These are phyloP conservation scores for Halophytophthora polymorphica DNA, from an alignment of 352 stramenopile species.

Conservation along the genomic window DNA sequence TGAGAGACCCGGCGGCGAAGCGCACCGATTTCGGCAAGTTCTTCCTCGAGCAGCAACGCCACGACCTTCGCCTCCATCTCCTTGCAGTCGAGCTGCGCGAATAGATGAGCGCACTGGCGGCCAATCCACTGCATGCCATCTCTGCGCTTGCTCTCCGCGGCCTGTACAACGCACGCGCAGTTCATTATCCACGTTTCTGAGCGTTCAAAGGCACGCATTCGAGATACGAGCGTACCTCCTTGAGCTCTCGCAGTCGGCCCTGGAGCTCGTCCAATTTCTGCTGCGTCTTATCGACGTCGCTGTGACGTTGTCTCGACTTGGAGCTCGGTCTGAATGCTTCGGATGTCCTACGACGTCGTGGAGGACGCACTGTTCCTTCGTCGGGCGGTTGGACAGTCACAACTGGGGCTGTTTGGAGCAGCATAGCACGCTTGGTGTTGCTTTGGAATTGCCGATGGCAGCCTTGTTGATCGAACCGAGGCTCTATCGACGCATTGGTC, in stretches of 20 bases:
- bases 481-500: not conserved
- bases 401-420: conserved; percentile 13
- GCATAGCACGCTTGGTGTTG: conserved; percentile 21
- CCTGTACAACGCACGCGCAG: conserved; percentile 14
- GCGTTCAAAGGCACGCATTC: not conserved
- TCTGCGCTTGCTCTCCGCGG: conserved; percentile 35
- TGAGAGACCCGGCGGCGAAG: conserved; percentile 10
- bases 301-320: conserved; percentile 3
- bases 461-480: not conserved
- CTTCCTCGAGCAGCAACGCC: conserved; percentile 30
- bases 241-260: conserved; percentile 12
- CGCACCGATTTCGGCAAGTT: conserved; percentile 15
- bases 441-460: conserved; percentile 18
- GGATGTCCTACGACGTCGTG: not conserved
- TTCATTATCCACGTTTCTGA: not conserved
- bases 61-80: conserved; percentile 44
- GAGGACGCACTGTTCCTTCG: conserved; percentile 1
- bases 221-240: conserved; percentile 19
- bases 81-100: conserved; percentile 57
- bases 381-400: conserved; percentile 8
- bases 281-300: conserved; percentile 18
- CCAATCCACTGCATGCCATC: conserved; percentile 54
- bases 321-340: conserved; percentile 1
- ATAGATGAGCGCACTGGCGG: conserved; percentile 55
- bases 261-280: conserved; percentile 28